These are phyloP conservation scores for Vitis rotundifolia DNA, from an alignment of 164 flowering plant genomes.

Conservation along the genomic window DNA sequence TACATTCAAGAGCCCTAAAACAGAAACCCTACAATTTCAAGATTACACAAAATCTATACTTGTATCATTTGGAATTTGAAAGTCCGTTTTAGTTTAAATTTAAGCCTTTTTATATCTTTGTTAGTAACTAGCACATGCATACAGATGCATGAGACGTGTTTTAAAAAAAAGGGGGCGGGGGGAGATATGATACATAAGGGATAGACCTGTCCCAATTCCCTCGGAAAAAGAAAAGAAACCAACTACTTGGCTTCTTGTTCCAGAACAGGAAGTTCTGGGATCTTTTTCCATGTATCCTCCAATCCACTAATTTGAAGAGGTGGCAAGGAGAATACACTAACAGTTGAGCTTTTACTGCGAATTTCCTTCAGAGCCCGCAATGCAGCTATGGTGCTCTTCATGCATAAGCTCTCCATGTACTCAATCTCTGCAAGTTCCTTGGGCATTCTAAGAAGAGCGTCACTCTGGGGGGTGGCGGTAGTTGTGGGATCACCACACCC, in stretches of 20 bases:
- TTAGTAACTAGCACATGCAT: slow-evolving; percentile 22
- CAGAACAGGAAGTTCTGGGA: slow-evolving; percentile 52
- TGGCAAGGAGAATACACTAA: slow-evolving; percentile 70
- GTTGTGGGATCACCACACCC: slow-evolving; percentile 24
- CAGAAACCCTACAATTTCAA: too few relatives aligned
- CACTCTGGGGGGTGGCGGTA: slow-evolving; percentile 16
- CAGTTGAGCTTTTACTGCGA: slow-evolving; percentile 73
- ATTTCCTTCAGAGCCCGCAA: slow-evolving; percentile 62
- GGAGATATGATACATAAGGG: background rate
- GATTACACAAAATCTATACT: slow-evolving; percentile 1
- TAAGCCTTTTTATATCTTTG: slow-evolving; percentile 14
- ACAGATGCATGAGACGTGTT: slow-evolving; percentile 4
- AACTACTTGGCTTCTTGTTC: slow-evolving; percentile 62
- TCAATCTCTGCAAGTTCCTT: slow-evolving; percentile 64
- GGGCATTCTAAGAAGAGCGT: slow-evolving; percentile 23
- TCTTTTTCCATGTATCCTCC: slow-evolving; percentile 64
- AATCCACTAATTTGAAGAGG: slow-evolving; percentile 53
- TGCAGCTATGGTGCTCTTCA: slow-evolving; percentile 69
- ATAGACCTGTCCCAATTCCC: background rate
- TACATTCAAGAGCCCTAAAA: background rate
- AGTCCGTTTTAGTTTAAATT: background rate
- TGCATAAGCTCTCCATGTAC: slow-evolving; percentile 57
- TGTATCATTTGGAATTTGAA: background rate
- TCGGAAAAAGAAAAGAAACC: background rate
- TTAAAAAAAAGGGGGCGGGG: too few relatives aligned